Conservation (phyloP, 169 alveolate genomes). For the Plasmodium knowlesi region DNA sequence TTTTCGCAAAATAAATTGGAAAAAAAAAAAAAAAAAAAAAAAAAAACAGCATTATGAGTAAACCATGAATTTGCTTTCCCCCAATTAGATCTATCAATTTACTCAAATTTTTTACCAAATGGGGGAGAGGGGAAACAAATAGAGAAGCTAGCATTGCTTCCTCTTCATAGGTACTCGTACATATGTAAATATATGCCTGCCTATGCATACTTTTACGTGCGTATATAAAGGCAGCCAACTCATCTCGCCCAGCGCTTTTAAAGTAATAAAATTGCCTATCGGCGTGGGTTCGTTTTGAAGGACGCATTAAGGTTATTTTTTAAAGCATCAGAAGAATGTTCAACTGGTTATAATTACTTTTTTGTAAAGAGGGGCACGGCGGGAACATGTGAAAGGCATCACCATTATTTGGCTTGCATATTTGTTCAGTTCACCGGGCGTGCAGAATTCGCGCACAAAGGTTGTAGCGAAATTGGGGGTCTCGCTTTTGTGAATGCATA, state of each 20-base stretch:
- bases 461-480: not conserved
- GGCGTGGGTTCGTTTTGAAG: not conserved
- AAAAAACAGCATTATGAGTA: not conserved
- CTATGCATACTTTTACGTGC: not conserved
- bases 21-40: not conserved
- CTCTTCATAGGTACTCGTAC: not conserved
- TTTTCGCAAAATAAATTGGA: not conserved
- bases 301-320: not conserved
- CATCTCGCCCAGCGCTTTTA: not conserved
- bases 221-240: not conserved
- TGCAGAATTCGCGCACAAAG: not conserved
- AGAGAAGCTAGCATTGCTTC: not conserved
- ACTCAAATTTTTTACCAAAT: not conserved
- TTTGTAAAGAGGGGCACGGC: not conserved
- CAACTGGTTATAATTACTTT: not conserved
- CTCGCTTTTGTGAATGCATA: not conserved
- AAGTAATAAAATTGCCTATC: not conserved
- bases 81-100: not conserved
- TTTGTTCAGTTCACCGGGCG: not conserved
- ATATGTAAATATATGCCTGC: not conserved
- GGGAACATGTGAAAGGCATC: slow-evolving; percentile 4
- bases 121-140: not conserved
- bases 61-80: not conserved
- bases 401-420: not conserved
- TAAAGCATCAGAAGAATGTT: not conserved